A percentile compares a stretch with the other conserved stretches of the same genome.
These are phyloP conservation scores for Starmera dryadoides DNA, from an alignment of 805 yeast genomes.

Conservation along the genomic window DNA sequence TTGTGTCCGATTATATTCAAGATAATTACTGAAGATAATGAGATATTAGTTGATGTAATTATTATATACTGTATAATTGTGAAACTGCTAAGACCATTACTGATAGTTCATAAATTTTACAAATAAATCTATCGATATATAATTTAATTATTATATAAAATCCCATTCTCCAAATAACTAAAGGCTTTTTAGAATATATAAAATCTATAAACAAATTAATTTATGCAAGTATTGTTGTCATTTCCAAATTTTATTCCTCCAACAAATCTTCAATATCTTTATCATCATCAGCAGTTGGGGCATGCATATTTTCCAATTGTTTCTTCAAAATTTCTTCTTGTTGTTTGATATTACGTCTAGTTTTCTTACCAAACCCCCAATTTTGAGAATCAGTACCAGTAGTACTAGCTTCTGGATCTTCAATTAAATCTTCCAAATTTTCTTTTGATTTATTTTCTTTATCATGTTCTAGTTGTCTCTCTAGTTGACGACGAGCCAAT, in stretches of 20 bases:
- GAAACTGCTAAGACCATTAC: too few relatives aligned
- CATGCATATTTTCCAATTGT: conserved; percentile 35
- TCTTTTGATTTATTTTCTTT: conserved; percentile 31
- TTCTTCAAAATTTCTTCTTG: conserved; percentile 50
- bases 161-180: too few relatives aligned
- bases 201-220: neutral
- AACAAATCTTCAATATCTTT: conserved; percentile 64
- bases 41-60: too few relatives aligned
- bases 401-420: conserved; percentile 29
- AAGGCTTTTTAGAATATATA: too few relatives aligned
- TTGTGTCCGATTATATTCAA: too few relatives aligned
- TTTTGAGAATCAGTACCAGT: conserved; percentile 32
- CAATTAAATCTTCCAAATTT: conserved; percentile 24
- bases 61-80: too few relatives aligned
- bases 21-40: too few relatives aligned
- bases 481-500: conserved; percentile 51
- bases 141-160: too few relatives aligned
- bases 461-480: conserved; percentile 42
- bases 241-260: conserved; percentile 34
- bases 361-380: conserved; percentile 80
- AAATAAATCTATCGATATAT: too few relatives aligned
- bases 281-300: conserved; percentile 45
- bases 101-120: too few relatives aligned
- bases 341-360: conserved; percentile 50
- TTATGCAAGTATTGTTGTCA: neutral